Evolutionary conservation across 108 stramenopile genomes (phyloP).

Genomic region (Nitzschia sp.): DNA sequence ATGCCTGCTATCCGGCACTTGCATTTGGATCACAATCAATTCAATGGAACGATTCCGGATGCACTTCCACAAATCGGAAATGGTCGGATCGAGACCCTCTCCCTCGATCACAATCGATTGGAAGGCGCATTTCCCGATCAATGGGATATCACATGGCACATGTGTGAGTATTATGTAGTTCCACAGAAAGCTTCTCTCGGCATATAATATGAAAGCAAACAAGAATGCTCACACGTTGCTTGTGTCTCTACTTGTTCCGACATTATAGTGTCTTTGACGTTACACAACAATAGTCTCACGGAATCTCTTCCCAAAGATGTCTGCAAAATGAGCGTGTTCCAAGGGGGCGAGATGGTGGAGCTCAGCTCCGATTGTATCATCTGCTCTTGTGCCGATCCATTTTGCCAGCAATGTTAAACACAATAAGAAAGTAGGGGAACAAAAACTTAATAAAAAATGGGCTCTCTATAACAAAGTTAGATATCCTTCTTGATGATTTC

Average conservation of each 20-base stretch:
- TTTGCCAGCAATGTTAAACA: conserved; percentile 23
- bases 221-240: not conserved
- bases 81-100: conserved; percentile 21
- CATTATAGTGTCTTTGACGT: conserved; percentile 10
- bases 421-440: too few relatives aligned
- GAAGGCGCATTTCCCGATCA: conserved; percentile 36
- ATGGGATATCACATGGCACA: not conserved
- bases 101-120: conserved; percentile 41
- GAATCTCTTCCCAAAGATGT: not conserved
- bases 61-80: conserved; percentile 34
- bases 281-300: conserved; percentile 34
- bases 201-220: not conserved
- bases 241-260: not conserved
- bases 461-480: not conserved
- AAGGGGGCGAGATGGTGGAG: conserved; percentile 23
- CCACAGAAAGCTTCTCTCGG: too few relatives aligned
- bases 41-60: conserved; percentile 41
- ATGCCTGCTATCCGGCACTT: conserved; percentile 29
- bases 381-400: conserved; percentile 34
- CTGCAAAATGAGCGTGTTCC: conserved; percentile 8
- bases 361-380: conserved; percentile 46
- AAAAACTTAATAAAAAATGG: too few relatives aligned
- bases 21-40: conserved; percentile 49
- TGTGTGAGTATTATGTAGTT: conserved; percentile 1
- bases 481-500: not conserved